Conservation (phyloP, 2,329 filamentous ascomycete genomes). For the Pseudogymnoascus destructans region DNA sequence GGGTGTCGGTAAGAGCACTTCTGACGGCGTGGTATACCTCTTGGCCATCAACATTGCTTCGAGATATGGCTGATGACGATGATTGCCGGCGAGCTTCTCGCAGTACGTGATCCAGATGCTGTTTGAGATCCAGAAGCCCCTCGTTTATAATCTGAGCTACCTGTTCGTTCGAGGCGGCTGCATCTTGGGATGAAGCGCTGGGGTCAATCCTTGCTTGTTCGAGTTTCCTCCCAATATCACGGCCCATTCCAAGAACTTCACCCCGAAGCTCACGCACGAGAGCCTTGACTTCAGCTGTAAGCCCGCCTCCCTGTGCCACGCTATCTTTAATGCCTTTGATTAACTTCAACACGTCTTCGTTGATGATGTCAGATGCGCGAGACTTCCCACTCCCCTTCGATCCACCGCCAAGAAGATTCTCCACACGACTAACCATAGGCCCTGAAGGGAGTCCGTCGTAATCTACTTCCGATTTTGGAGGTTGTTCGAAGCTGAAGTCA, state of each 20-base stretch:
- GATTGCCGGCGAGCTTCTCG: slow-evolving; percentile 61
- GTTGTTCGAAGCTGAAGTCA: slow-evolving; percentile 26
- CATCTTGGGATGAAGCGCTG: slow-evolving; percentile 30
- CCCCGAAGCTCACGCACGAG: slow-evolving; percentile 80
- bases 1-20: slow-evolving; percentile 49
- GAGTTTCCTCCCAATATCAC: slow-evolving; percentile 78
- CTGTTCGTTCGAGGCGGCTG: slow-evolving; percentile 50
- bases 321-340: slow-evolving; percentile 85
- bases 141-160: slow-evolving; percentile 67
- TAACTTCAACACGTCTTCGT: slow-evolving; percentile 69
- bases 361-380: slow-evolving; percentile 44
- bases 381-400: slow-evolving; percentile 18
- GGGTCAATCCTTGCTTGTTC: slow-evolving; percentile 46
- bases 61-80: slow-evolving; percentile 47
- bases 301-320: slow-evolving; percentile 71
- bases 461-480: slow-evolving; percentile 25
- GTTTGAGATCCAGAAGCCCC: slow-evolving; percentile 67
- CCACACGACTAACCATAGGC: slow-evolving; percentile 23
- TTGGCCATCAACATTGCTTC: slow-evolving; percentile 58
- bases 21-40: slow-evolving; percentile 80
- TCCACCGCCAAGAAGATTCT: slow-evolving; percentile 19
- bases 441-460: slow-evolving; percentile 28
- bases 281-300: slow-evolving; percentile 85
- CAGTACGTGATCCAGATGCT: slow-evolving; percentile 70
- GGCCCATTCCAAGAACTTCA: slow-evolving; percentile 87